Base-by-base conservation (phyloP, 208 protist species). In the Crithidia thermophila region DNA sequence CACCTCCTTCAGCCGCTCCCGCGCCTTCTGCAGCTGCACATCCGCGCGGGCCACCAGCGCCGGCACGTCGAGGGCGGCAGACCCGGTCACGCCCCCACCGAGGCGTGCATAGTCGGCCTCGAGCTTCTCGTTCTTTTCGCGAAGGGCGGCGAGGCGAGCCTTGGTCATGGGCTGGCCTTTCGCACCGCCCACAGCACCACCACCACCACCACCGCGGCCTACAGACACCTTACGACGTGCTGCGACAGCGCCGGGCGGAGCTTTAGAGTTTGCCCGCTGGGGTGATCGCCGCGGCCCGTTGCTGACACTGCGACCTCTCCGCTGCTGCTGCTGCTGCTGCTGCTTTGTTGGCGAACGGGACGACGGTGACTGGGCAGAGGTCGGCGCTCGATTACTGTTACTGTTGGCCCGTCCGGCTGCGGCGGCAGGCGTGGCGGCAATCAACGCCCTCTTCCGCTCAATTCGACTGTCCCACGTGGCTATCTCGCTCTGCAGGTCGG, bases 11-110 rank as follows among this genome's bases (percentile, higher is more conserved):
- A 94, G 74, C 27, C 72, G 67, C 16, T 61, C 57, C 51, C 75
- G 63, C 9, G 65, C 80, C 51, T 75, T 39, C n/a, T 75, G 56
- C 27, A 92, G 72, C 52, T 90, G 79, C 36, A 70, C 72, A 21
- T 85, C 71, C 14, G 77, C 79, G 16, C 81, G 81, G 13, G 57
- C 42, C 16, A 92, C 59, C 3, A 90, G 67, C 16, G 70, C 74
- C 30, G 53, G 60, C 30, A 77, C 74, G 55, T 50, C 77, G 59
- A 75, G 71, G 28, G 36, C 31, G 23, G 45, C 65, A n/a, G 34
- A 61, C 7, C 14, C 52, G 14, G 0, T 37, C n/a, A 20, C 45
- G 6, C 73, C 77, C 59, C 59, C 77, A 36, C 57, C 72, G 20
- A 72, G 84, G 25, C 56, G 64, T 16, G 53, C 76, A 52, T 65